Conservation (phyloP, 345 rosid genomes). For the Triadica sebifera region DNA sequence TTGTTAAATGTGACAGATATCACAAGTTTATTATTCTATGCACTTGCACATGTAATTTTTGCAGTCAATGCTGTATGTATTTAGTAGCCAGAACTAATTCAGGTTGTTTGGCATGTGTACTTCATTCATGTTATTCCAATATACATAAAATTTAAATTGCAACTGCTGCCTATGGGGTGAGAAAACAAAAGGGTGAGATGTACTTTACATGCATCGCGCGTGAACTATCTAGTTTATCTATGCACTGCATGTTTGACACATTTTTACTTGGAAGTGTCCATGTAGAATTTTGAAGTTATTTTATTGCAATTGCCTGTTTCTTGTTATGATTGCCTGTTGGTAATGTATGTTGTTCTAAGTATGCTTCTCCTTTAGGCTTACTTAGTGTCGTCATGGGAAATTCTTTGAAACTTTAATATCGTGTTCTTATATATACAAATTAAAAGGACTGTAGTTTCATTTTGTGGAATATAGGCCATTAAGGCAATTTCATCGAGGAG, state of each 20-base stretch:
- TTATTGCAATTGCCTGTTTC: neutral
- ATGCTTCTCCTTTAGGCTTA: neutral
- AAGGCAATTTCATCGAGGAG: neutral
- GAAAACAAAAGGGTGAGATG: neutral
- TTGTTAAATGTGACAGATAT: neutral
- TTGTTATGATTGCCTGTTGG: neutral
- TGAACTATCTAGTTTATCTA: neutral
- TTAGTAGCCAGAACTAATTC: neutral
- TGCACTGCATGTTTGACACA: neutral
- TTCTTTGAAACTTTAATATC: neutral
- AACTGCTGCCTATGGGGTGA: too few relatives aligned
- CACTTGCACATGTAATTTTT: neutral
- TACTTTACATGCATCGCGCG: neutral
- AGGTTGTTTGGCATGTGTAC: neutral
- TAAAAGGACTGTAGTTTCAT: neutral
- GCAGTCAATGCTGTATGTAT: neutral
- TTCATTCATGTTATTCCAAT: neutral
- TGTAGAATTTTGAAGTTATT: neutral
- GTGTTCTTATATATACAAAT: neutral
- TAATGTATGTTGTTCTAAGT: neutral
- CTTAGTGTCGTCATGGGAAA: neutral
- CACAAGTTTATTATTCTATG: neutral
- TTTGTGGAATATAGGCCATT: neutral
- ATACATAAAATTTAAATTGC: neutral
- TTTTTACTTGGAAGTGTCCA: neutral